Percentiles rank a stretch among this genome's conserved stretches.
Conservation (phyloP, 495 filamentous ascomycete genomes). For the Parathielavia hyrcaniae region DNA sequence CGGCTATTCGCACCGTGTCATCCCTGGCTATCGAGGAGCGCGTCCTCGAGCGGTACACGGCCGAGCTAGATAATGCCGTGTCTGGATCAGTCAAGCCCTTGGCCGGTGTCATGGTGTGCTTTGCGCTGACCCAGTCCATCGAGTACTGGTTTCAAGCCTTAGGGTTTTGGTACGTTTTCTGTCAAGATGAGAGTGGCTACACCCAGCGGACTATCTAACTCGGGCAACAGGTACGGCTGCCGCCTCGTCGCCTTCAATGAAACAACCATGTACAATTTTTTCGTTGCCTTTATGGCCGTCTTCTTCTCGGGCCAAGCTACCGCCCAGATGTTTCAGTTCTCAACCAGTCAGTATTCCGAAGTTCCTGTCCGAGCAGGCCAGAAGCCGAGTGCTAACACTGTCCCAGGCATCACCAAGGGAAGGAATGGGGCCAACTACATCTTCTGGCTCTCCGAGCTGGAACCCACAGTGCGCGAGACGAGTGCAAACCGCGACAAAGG, state of each 20-base stretch:
- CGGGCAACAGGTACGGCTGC: slow-evolving; percentile 36
- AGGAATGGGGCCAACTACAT: slow-evolving; percentile 43
- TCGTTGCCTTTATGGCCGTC: slow-evolving; percentile 53
- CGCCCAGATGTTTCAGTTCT: slow-evolving; percentile 49
- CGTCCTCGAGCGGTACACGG: slow-evolving; percentile 64
- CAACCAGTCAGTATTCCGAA: slow-evolving; percentile 23
- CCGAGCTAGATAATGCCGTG: slow-evolving; percentile 56
- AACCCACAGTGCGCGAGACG: slow-evolving; percentile 35
- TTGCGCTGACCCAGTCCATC: slow-evolving; percentile 70
- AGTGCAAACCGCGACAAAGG: slow-evolving; percentile 33
- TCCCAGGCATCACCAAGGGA: slow-evolving; percentile 41
- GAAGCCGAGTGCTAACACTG: background rate
- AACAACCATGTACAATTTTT: slow-evolving; percentile 45
- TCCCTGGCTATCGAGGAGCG: slow-evolving; percentile 75
- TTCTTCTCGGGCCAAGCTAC: slow-evolving; percentile 51
- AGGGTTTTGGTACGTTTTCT: slow-evolving; percentile 48
- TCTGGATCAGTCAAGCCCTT: slow-evolving; percentile 59
- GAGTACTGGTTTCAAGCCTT: slow-evolving; percentile 48
- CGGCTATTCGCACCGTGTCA: slow-evolving; percentile 89
- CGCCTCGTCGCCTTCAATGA: slow-evolving; percentile 48
- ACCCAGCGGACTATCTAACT: background rate
- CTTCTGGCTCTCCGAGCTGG: slow-evolving; percentile 36
- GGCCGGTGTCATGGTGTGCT: slow-evolving; percentile 61
- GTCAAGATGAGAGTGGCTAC: too few relatives aligned
- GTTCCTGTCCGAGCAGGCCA: too few relatives aligned